A percentile compares a stretch with the other conserved stretches of the same genome.
phyloP scores from a whole-genome alignment of 2,329 filamentous ascomycete species.

The Tolypocladium tundrense region DNA sequence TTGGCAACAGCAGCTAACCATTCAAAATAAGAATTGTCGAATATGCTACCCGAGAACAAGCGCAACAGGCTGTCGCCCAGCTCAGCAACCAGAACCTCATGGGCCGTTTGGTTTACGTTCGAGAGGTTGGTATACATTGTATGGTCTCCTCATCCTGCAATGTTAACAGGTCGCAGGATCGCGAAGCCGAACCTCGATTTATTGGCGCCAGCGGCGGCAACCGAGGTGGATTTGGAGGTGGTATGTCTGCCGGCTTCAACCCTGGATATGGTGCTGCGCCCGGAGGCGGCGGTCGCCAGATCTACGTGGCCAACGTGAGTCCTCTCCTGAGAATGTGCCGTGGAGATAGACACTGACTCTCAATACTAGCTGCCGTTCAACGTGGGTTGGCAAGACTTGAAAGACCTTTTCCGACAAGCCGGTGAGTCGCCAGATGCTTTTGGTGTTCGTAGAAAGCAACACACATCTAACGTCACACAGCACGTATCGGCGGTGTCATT shows the following conservation, averaged over 20 bases:
- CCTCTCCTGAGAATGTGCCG: conserved; percentile 6
- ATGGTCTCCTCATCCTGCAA: not conserved
- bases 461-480: conserved; percentile 12
- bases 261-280: conserved; percentile 40
- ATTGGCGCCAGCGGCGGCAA: conserved; percentile 59
- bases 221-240: conserved; percentile 52
- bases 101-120: conserved; percentile 96
- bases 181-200: conserved; percentile 95
- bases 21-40: conserved; percentile 77
- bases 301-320: conserved; percentile 98
- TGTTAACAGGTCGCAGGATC: conserved; percentile 52
- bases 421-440: conserved; percentile 49
- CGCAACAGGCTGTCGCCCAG: conserved; percentile 91
- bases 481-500: conserved; percentile 66
- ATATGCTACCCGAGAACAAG: conserved; percentile 99
- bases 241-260: conserved; percentile 43
- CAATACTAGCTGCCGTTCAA: conserved; percentile 77
- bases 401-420: conserved; percentile 96
- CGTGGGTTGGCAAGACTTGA: conserved; percentile 97
- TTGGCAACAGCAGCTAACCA: not conserved
- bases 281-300: conserved; percentile 62
- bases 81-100: conserved; percentile 99
- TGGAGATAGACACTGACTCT: conserved; percentile 5
- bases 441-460: conserved; percentile 5
- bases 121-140: conserved; percentile 58